Base-by-base conservation (phyloP, 768 basidiomycete species). In the Lactarius hengduanensis region DNA sequence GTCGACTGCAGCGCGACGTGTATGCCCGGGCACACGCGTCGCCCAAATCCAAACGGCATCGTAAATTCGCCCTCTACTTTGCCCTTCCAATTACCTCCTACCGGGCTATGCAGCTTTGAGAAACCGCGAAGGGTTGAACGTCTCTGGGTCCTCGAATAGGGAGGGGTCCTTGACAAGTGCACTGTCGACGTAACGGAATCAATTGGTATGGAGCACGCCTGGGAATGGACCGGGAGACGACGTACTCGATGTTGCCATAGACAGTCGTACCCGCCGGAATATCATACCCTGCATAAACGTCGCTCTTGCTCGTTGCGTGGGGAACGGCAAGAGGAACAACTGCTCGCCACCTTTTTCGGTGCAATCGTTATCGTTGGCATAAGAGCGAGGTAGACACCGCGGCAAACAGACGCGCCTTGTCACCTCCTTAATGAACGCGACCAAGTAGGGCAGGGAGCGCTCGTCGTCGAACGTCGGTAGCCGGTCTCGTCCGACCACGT, bases 61-160 rank as follows among this genome's bases (percentile, higher is more conserved):
- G 41, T 68, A 50, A 71, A 70, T 38, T 67, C 64, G n/a, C 41
- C 55, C 47, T 66, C 67, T 11, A 68, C 36, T 11, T 65, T 67
- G 38, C 58, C 63, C 32, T 54, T 53, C 62, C 63, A 57, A 7
- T 45, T 64, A 53, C 50, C 13, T 34, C 59, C 64, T n/a, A 1
- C 41, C 2, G 43, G 41, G n/a, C 53, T 45, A 26, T 59, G 63
- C 53, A n/a, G 67, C 57, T 15, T 55, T 30, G 7, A 71, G 65
- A 59, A 74, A 72, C 7, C 72, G 71, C 41, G 71, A 72, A n/a
- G 73, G 72, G n/a, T 65, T 58, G 69, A 74, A 74, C 10, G 38
- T 59, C n/a, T 69, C 71, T 8, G 67, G 71, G 43, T 67, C 63
- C 22, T 72, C 64, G 65, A 74, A 69, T 9, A 72, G 26, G 40